Base-by-base conservation (phyloP, 768 basidiomycete species). In the Termitomyces titanicus region DNA sequence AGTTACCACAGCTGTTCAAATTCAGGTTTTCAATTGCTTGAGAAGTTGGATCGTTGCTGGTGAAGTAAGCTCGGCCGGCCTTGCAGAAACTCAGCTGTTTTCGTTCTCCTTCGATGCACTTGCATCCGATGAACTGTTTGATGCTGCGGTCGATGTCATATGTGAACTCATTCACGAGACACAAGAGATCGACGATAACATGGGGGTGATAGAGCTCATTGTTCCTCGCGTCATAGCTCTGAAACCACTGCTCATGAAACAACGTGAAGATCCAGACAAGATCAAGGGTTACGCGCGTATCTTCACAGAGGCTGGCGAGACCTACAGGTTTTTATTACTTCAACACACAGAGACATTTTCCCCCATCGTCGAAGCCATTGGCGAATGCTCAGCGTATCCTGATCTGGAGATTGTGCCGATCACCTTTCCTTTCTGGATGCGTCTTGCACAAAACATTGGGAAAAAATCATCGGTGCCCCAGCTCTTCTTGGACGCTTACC, bases 371-470 rank as follows among this genome's bases (percentile, higher is more conserved):
- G 89, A 96, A 63, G 95, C 94, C 22, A 95, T 99, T 61, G 89
- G 89, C 9, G 83, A 89, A 64, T 98, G 96, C 66, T 89, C 97
- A 13, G 91, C 92, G 2, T 96, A 92, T 72, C 81, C 82, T 15
- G 94, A 98, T 67, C 86, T 98, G 54, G 97, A 98, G 66, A 90
- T 98, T 65, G 95, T 97, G 27, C 92, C 89, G 4, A 95, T 98
- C 70, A 98, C 97, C 11, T 98, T 98, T 77, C 86, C 89, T 27
- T 98, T 99, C 78, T 99, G 97, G 97, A 94, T 93, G 85, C 87
- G 90, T 17, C 86, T 99, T 34, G 89, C 94, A n/a, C 88, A 92
- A 64, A 86, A 83, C 52, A 84, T 98, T 24, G 86, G 87, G 50
- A 94, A 93, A 73, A 84, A 79, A 61, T 70, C 82, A 0, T 79